phyloP scores from a whole-genome alignment of 2,329 filamentous ascomycete genomes.

The Alternaria incomplexa region DNA sequence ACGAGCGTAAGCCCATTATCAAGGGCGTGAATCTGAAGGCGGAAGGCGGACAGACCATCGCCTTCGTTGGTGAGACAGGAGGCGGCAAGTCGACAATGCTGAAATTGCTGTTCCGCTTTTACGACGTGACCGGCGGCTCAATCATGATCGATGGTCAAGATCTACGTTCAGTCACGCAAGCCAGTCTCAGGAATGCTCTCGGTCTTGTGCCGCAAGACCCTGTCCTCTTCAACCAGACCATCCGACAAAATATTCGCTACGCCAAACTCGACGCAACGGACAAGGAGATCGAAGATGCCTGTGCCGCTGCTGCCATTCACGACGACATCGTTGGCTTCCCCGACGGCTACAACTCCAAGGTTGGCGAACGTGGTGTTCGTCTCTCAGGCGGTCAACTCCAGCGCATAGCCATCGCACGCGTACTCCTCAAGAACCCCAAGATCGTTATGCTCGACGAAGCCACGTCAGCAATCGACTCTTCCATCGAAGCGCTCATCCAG shows the following conservation, averaged over 20 bases:
- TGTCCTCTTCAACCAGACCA: conserved; percentile 67
- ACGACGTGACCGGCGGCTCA: conserved; percentile 61
- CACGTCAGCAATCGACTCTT: conserved; percentile 83
- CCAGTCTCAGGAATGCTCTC: conserved; percentile 63
- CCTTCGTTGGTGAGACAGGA: conserved; percentile 67
- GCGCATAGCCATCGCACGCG: conserved; percentile 72
- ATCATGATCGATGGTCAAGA: conserved; percentile 67
- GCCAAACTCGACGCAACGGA: conserved; percentile 66
- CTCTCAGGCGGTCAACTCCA: conserved; percentile 72
- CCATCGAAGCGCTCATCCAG: conserved; percentile 71
- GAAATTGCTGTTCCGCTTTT: conserved; percentile 66
- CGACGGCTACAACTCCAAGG: conserved; percentile 48
- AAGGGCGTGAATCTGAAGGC: conserved; percentile 57
- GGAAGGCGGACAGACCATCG: conserved; percentile 62
- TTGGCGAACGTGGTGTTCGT: conserved; percentile 50
- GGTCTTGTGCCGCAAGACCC: conserved; percentile 71
- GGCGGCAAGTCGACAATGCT: conserved; percentile 68
- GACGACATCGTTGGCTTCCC: conserved; percentile 67
- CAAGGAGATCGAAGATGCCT: conserved; percentile 65
- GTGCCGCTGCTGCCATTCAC: conserved; percentile 67
- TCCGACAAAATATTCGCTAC: conserved; percentile 70
- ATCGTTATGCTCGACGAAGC: conserved; percentile 87
- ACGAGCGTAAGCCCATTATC: conserved; percentile 59
- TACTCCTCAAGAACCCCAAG: conserved; percentile 79
- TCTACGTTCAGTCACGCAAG: conserved; percentile 64